These are phyloP conservation scores for Paratrypanosoma confusum DNA, from an alignment of 208 protist species.

Conservation along the genomic window DNA sequence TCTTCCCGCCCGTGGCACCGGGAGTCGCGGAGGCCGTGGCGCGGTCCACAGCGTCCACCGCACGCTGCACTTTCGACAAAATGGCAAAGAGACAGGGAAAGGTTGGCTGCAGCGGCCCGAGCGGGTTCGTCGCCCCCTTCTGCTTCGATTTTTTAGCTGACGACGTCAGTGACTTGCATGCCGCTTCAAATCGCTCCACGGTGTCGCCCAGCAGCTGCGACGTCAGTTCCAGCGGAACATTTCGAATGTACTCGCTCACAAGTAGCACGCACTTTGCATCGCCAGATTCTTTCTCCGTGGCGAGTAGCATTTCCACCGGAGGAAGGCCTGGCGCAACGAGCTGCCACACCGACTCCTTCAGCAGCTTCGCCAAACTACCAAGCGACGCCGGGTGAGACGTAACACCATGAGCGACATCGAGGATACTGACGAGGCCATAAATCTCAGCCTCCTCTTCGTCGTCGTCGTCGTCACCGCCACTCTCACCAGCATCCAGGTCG, in stretches of 20 bases:
- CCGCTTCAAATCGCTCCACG: constrained; percentile 33
- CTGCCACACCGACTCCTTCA: constrained; percentile 54
- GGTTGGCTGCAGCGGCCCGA: constrained; percentile 17
- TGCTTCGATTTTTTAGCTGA: background rate
- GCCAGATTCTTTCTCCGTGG: constrained; percentile 3
- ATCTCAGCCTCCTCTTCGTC: constrained; percentile 64
- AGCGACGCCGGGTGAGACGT: constrained; percentile 23
- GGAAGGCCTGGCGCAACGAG: constrained; percentile 44
- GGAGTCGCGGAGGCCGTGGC: background rate
- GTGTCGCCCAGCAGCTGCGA: constrained; percentile 59
- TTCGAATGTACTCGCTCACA: constrained; percentile 75
- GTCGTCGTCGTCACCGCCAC: constrained; percentile 24
- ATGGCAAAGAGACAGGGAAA: constrained; percentile 65
- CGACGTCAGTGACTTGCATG: background rate
- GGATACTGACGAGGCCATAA: constrained; percentile 58
- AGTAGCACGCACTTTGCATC: constrained; percentile 55
- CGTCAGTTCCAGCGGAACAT: constrained; percentile 72
- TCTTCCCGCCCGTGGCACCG: constrained; percentile 10
- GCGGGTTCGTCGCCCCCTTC: background rate
- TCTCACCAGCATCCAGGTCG: too few species aligned
- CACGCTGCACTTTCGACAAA: constrained; percentile 80
- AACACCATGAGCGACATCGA: constrained; percentile 47
- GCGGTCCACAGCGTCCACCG: constrained; percentile 32
- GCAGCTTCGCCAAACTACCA: constrained; percentile 26
- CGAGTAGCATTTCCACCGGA: constrained; percentile 51